Conservation (phyloP, 305 asterid species). For the Fraxinus xanthoxyloides region DNA sequence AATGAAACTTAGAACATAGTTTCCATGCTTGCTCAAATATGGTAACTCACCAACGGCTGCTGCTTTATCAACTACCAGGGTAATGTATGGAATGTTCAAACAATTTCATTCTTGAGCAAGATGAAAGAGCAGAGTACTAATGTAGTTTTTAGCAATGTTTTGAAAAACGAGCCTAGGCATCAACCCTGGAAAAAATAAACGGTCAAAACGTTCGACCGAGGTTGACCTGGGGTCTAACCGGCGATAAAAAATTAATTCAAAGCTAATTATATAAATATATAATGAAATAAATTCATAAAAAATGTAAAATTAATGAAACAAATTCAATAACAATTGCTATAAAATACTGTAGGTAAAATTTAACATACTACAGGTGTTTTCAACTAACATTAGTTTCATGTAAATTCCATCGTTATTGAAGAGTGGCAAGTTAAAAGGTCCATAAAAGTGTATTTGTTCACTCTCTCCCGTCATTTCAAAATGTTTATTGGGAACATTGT, state of each 20-base stretch:
- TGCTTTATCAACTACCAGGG: not conserved
- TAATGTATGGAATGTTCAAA: not conserved
- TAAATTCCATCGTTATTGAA: not conserved
- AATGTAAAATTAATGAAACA: not conserved
- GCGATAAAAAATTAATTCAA: too few species aligned
- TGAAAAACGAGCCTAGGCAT: not conserved
- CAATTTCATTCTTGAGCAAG: not conserved
- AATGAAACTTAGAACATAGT: not conserved
- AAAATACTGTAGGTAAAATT: not conserved
- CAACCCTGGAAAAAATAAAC: not conserved
- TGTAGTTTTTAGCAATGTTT: not conserved
- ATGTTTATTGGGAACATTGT: not conserved
- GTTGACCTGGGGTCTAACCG: too few species aligned
- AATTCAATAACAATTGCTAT: not conserved
- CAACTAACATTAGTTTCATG: not conserved
- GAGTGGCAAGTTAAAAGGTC: not conserved
- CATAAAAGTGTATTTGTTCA: not conserved
- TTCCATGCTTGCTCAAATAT: not conserved
- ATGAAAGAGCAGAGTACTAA: conserved; percentile 1
- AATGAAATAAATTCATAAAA: not conserved
- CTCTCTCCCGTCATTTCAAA: not conserved
- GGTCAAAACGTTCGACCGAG: not conserved
- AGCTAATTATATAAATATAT: too few species aligned
- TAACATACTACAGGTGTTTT: not conserved
- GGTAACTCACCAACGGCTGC: not conserved